Evolutionary conservation across 176 grass and related monocot genomes (phyloP), one percentile per base, ranked within the genome.

Genomic region (Musa itinerans): DNA sequence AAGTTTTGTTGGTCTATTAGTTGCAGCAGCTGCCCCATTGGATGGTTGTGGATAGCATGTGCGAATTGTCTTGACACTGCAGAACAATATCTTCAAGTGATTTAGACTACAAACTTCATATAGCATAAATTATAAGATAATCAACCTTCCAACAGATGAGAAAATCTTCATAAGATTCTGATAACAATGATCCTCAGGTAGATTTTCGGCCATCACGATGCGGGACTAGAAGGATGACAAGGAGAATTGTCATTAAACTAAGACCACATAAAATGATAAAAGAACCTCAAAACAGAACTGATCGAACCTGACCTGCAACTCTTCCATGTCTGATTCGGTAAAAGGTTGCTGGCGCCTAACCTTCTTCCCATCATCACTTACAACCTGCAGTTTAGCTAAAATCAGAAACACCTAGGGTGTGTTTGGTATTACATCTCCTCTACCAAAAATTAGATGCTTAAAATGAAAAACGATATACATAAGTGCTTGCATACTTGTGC

Each of bases 131-230:
- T 29, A 26, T 10, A 21, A 54, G 21, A 70, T 52, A 53, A 53
- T 77, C 79, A 87, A 99, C 95, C 91, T 92, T 75, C 95, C 95
- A 81, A 87, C 88, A 84, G 76, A 21, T 76, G 95, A 99, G 86
- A 99, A 99, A 54, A 99, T 73, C 83, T 91, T 99, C 95, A 99
- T 89, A 73, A 99, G 83, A 72, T 99, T 99, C 69, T 94, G 95
- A 86, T 99, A 94, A 83, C 88, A 94, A 83, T 99, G 95, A 84
- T 99, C 95, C 76, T 99, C 95, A 78, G 95, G 95, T 65, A 99
- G 81, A 82, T 99, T 99, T 85, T 99, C 95, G 58, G 88, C 91
- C 65, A 99, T 91, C 72, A 99, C 86, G 70, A 99, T 99, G 29
- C 95, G 91, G 24, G 91, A 86, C 95, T 99, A 43, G 3, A 85